A percentile compares a stretch with the other conserved stretches of the same genome.
Conservation (phyloP, 441 rosid species). For the Euphorbia corollata region DNA sequence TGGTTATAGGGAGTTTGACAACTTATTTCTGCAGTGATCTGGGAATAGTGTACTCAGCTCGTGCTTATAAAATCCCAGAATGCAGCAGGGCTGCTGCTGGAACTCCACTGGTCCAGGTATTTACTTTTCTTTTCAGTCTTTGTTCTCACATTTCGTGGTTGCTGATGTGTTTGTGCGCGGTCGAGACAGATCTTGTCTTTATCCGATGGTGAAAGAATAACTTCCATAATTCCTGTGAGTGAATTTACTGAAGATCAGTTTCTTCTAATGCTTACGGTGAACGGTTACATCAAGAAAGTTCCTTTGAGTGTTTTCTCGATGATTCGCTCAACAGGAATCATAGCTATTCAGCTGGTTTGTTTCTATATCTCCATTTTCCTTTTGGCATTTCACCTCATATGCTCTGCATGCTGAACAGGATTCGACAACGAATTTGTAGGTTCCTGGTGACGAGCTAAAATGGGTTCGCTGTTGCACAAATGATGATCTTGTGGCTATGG, state of each 20-base stretch:
- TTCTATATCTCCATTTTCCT: constrained; percentile 16
- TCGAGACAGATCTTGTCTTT: constrained; percentile 70
- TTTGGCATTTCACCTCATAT: constrained; percentile 2
- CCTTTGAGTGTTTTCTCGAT: constrained; percentile 69
- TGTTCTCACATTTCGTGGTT: constrained; percentile 19
- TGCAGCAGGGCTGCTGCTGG: constrained; percentile 88
- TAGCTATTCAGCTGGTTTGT: constrained; percentile 89
- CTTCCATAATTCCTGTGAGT: constrained; percentile 84
- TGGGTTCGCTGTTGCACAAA: constrained; percentile 94
- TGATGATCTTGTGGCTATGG: constrained; percentile 93
- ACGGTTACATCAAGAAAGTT: constrained; percentile 95
- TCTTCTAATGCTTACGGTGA: constrained; percentile 86
- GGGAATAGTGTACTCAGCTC: constrained; percentile 89
- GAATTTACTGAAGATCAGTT: constrained; percentile 75
- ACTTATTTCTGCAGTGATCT: constrained; percentile 49
- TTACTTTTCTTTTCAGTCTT: constrained; percentile 5
- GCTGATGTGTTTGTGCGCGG: constrained; percentile 21
- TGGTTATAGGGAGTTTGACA: constrained; percentile 9
- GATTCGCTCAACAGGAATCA: constrained; percentile 93
- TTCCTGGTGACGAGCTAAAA: constrained; percentile 88
- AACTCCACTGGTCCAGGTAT: constrained; percentile 85
- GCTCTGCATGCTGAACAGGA: not conserved
- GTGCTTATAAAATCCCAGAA: constrained; percentile 96
- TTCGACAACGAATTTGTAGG: constrained; percentile 36
- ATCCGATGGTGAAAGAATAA: constrained; percentile 87